A percentile compares a stretch with the other conserved stretches of the same genome.
phyloP scores from a whole-genome alignment of 83 land plant species.

The Picea abies region DNA sequence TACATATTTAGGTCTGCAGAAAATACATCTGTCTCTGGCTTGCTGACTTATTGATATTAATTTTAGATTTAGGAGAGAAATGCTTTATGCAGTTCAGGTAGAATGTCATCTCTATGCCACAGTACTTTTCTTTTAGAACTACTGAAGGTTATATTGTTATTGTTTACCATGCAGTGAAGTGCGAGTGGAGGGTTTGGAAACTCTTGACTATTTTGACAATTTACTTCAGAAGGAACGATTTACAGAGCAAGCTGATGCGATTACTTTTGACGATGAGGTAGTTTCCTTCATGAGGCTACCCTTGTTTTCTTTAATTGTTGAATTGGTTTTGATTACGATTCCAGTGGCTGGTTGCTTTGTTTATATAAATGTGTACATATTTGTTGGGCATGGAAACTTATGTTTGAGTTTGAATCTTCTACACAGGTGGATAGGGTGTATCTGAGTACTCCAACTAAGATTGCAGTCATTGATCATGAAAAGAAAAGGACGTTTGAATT shows the following conservation, averaged over 20 bases:
- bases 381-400: slow-evolving; percentile 4
- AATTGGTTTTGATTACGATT: not conserved
- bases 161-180: slow-evolving; percentile 45
- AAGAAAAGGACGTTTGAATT: slow-evolving; percentile 63
- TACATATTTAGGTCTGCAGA: not conserved
- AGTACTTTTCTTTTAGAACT: not conserved
- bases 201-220: slow-evolving; percentile 61
- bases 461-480: slow-evolving; percentile 70
- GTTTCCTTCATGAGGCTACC: not conserved
- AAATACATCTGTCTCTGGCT: not conserved
- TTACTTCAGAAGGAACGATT: slow-evolving; percentile 39
- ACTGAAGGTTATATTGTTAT: not conserved
- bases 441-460: slow-evolving; percentile 58
- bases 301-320: not conserved
- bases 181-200: slow-evolving; percentile 65
- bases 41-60: not conserved
- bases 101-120: not conserved
- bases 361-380: not conserved
- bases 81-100: not conserved
- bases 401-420: not conserved
- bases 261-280: slow-evolving; percentile 70
- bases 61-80: not conserved
- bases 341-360: not conserved
- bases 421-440: slow-evolving; percentile 56
- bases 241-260: slow-evolving; percentile 68